A percentile compares a stretch with the other conserved stretches of the same genome.
These are phyloP conservation scores for Asclepias syriaca DNA, from an alignment of 257 asterid species.

Conservation along the genomic window DNA sequence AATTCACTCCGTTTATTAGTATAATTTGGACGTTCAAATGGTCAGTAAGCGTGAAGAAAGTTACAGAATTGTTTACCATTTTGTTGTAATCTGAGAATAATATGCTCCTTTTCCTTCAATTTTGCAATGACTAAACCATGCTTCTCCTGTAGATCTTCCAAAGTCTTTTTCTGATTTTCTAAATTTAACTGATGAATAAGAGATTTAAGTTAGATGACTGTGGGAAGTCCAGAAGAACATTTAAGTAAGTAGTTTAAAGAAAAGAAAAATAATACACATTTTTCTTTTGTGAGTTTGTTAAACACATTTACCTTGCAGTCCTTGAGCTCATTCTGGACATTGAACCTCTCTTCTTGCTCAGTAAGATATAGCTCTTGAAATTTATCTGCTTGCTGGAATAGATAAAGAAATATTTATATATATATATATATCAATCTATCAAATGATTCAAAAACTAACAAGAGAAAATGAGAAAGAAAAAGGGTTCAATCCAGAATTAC, in stretches of 20 bases:
- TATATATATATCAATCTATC: too few species aligned
- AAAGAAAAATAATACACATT: background rate
- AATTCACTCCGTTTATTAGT: conserved; percentile 7
- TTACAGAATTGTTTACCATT: conserved; percentile 41
- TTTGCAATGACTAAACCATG: conserved; percentile 38
- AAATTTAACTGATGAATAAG: conserved; percentile 40
- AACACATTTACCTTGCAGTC: conserved; percentile 56
- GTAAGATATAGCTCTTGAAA: conserved; percentile 59
- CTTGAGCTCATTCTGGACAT: conserved; percentile 54
- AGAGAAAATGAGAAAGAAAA: background rate
- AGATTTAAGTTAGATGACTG: background rate
- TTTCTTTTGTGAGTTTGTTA: conserved; percentile 5
- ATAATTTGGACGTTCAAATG: conserved; percentile 4
- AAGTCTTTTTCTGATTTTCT: conserved; percentile 37
- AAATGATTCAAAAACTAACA: conserved; percentile 2
- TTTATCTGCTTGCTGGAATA: conserved; percentile 45
- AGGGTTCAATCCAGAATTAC: conserved; percentile 27
- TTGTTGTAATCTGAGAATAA: conserved; percentile 53
- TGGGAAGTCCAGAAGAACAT: conserved; percentile 8
- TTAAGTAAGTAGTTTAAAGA: conserved; percentile 2
- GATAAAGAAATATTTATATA: background rate
- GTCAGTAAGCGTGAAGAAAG: background rate
- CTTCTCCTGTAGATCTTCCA: conserved; percentile 62
- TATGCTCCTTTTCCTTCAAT: conserved; percentile 54
- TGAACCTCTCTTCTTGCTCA: conserved; percentile 70